These are phyloP conservation scores for thale cress (Arabidopsis thaliana) DNA, from an alignment of 345 rosid genomes.

Conservation along the genomic window DNA sequence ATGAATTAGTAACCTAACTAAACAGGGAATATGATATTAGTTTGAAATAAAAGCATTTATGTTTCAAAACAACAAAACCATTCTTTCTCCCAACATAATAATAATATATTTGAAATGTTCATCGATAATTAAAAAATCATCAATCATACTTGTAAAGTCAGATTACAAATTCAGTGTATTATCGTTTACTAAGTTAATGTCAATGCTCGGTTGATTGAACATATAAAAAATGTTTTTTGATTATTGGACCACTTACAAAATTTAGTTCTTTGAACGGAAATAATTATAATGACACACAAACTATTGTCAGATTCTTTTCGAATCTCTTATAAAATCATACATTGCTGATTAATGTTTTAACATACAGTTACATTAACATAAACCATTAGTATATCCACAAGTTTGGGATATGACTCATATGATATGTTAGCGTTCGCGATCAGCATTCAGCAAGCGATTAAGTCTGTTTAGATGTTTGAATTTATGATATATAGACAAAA, in stretches of 20 bases:
- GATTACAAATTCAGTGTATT: slow-evolving; percentile 1
- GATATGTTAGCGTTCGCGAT: slow-evolving; percentile 19
- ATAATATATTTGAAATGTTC: not conserved
- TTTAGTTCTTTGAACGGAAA: not conserved
- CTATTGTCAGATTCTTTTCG: not conserved
- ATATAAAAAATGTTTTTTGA: slow-evolving; percentile 11
- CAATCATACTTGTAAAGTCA: slow-evolving; percentile 26
- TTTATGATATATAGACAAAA: not conserved
- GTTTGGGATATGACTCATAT: slow-evolving; percentile 19
- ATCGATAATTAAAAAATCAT: not conserved
- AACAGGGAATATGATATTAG: too few species aligned
- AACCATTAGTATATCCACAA: not conserved
- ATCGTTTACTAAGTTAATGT: slow-evolving; percentile 16
- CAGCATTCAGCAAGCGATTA: slow-evolving; percentile 14
- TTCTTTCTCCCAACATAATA: not conserved
- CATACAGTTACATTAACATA: not conserved
- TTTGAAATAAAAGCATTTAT: too few species aligned
- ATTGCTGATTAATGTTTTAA: not conserved
- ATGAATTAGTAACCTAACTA: too few species aligned
- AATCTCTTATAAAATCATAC: not conserved
- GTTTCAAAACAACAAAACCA: not conserved
- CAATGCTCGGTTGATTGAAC: slow-evolving; percentile 29
- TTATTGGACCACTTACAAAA: not conserved
- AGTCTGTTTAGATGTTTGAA: slow-evolving; percentile 7
- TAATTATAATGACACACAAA: not conserved